Base-by-base conservation (phyloP, 73 alveolate species). In the Paramecium pentaurelia region DNA sequence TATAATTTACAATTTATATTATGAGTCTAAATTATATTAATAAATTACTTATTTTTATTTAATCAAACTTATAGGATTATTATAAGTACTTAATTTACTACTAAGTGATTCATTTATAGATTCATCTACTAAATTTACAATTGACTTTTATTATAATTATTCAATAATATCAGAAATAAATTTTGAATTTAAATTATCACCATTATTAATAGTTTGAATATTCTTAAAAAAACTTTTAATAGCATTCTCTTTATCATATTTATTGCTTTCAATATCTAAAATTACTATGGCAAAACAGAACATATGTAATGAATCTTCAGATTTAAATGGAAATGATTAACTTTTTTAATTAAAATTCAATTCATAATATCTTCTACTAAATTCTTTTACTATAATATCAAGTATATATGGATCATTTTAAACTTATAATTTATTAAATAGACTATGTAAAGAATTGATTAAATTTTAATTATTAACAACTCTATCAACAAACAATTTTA, bases 301-400 rank as follows among this genome's bases (percentile, higher is more conserved):
- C 94, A 88, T 88, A 47, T 88, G 94, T 11, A 88, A 58, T 0
- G 94, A 88, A 20, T 88, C 94, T 30, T 77, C 89, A 3, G 89
- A 40, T 77, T 77, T 77, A n/a, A 77, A 77, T 34, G 89, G 89
- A 18, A 77, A 77, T 77, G 40, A 22, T 40, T 11, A 22, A 16
- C 14, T 40, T 44, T 42, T 77, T 2, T 2, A 8, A 38, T 20
- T 27, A 2, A 11, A 6, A 44, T 77, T 36, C 42, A 77, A 44
- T 77, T 77, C 64, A 77, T 38, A 77, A 27, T 9, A 22, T 44
- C 49, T 77, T 22, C 37, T 40, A 40, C 89, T 77, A 20, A 77
- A 44, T 18, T 77, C 89, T 2, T 77, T 77, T 14, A 77, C 89
- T 77, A 77, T n/a, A 38, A 77, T 77, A 11, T 77, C 89, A 27